These are phyloP conservation scores for Claviceps cyperi DNA, from an alignment of 2,329 filamentous ascomycete species.

Conservation along the genomic window DNA sequence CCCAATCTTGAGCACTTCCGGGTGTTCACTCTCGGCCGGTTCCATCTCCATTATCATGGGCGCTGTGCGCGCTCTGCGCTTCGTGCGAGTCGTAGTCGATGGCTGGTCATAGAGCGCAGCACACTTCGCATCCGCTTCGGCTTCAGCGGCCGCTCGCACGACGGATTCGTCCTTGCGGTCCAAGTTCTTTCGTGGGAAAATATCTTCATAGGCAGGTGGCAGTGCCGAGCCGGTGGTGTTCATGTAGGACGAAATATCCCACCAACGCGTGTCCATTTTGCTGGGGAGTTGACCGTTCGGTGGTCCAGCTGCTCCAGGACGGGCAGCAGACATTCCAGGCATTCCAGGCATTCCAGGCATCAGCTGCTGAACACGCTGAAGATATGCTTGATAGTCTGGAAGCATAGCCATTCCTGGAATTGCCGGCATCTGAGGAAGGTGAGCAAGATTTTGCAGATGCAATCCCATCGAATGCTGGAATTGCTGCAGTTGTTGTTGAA, in stretches of 20 bases:
- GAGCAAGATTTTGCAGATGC: slow-evolving; percentile 43
- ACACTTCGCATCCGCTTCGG: slow-evolving; percentile 44
- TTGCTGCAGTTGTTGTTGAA: slow-evolving; percentile 60
- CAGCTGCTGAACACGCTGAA: slow-evolving; percentile 53
- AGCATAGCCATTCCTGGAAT: slow-evolving; percentile 46
- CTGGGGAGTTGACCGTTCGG: slow-evolving; percentile 21
- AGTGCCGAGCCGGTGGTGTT: slow-evolving; percentile 30
- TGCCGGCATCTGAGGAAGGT: slow-evolving; percentile 39
- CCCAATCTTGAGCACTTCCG: slow-evolving; percentile 40
- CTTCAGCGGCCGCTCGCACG: slow-evolving; percentile 41
- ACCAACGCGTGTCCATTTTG: slow-evolving; percentile 46
- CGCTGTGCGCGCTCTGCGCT: slow-evolving; percentile 4
- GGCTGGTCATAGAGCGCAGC: slow-evolving; percentile 34
- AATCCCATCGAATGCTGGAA: slow-evolving; percentile 58
- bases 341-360: slow-evolving; percentile 54
- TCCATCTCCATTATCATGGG: slow-evolving; percentile 19
- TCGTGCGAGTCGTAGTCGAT: slow-evolving; percentile 11
- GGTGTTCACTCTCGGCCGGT: slow-evolving; percentile 26
- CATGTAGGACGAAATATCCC: slow-evolving; percentile 47
- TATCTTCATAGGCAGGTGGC: slow-evolving; percentile 66
- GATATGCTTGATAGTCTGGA: slow-evolving; percentile 58
- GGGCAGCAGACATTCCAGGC: slow-evolving; percentile 36
- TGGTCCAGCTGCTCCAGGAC: slow-evolving; percentile 38
- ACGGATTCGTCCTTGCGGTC: slow-evolving; percentile 46
- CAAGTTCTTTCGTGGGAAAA: slow-evolving; percentile 46